phyloP scores from a whole-genome alignment of 257 asterid species.

The Penstemon newberryi region DNA sequence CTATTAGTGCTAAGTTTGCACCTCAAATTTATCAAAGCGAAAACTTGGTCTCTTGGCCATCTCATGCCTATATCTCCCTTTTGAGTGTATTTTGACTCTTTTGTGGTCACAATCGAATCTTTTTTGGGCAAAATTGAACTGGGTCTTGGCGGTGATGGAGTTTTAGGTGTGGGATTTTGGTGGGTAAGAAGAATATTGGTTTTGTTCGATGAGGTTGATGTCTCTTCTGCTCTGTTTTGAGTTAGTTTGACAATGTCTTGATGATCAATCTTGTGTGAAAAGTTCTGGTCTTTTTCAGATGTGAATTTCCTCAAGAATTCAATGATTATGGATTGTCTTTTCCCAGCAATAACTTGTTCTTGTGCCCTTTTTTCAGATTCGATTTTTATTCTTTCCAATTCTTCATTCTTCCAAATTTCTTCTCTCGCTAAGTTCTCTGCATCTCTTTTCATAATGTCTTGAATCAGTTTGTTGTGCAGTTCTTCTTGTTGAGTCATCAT shows the following conservation, averaged over 20 bases:
- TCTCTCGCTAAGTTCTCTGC: conserved; percentile 54
- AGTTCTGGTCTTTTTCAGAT: conserved; percentile 25
- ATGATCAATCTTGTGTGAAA: conserved; percentile 27
- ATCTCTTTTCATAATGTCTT: conserved; percentile 56
- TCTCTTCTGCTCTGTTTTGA: conserved; percentile 16
- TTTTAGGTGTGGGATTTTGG: conserved; percentile 31
- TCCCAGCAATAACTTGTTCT: conserved; percentile 49
- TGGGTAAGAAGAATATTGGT: background rate
- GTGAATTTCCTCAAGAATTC: conserved; percentile 51
- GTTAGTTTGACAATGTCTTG: conserved; percentile 20
- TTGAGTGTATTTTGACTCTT: background rate
- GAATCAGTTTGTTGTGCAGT: conserved; percentile 53
- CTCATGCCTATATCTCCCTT: conserved; percentile 43
- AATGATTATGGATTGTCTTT: conserved; percentile 54
- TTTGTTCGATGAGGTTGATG: conserved; percentile 18
- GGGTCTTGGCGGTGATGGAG: conserved; percentile 1
- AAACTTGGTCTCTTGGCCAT: conserved; percentile 85
- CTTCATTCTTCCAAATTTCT: conserved; percentile 58
- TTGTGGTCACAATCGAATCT: background rate
- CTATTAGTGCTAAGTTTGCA: conserved; percentile 36
- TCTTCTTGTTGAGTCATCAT: conserved; percentile 68
- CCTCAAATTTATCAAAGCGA: conserved; percentile 66
- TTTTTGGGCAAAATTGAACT: background rate
- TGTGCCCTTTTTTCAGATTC: conserved; percentile 49
- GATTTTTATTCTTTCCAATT: conserved; percentile 41